Evolutionary conservation across 257 asterid species (phyloP).

Genomic region (Mentha longifolia): DNA sequence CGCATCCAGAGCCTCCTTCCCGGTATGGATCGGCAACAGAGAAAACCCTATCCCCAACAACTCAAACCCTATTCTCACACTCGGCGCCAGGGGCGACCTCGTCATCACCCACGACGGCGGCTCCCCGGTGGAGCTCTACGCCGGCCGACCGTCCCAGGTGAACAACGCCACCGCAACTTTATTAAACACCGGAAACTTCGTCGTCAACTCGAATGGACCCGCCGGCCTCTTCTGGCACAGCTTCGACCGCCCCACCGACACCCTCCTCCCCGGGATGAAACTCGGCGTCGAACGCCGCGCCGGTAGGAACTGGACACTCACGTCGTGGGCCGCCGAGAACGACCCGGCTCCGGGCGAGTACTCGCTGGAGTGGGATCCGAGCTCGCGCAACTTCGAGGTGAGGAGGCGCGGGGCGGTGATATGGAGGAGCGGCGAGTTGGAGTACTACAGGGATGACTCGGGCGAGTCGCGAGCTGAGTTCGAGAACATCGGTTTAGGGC

Average conservation of each 20-base stretch:
- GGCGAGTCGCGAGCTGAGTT: conserved; percentile 26
- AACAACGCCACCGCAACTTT: conserved; percentile 38
- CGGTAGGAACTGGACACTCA: conserved; percentile 37
- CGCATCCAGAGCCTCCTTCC: background rate
- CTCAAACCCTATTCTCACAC: conserved; percentile 26
- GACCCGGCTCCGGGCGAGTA: conserved; percentile 52
- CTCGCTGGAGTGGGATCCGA: conserved; percentile 45
- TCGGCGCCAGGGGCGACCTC: conserved; percentile 39
- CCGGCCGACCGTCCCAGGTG: conserved; percentile 18
- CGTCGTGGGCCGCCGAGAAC: conserved; percentile 46
- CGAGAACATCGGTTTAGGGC: background rate
- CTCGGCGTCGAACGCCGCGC: conserved; percentile 40
- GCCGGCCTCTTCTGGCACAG: conserved; percentile 49
- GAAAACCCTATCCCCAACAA: background rate
- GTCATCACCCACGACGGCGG: conserved; percentile 29
- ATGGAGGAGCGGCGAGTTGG: conserved; percentile 52
- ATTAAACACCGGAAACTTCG: conserved; percentile 49
- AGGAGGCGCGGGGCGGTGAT: conserved; percentile 35
- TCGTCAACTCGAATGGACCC: conserved; percentile 28
- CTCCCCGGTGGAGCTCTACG: conserved; percentile 23
- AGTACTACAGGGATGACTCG: conserved; percentile 1
- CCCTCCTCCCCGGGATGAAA: conserved; percentile 64
- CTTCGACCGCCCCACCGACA: conserved; percentile 60
- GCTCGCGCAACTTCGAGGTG: conserved; percentile 30
- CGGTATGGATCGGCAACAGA: conserved; percentile 34